phyloP scores from a whole-genome alignment of 108 stramenopile genomes.

The Discostella stelligeroides region DNA sequence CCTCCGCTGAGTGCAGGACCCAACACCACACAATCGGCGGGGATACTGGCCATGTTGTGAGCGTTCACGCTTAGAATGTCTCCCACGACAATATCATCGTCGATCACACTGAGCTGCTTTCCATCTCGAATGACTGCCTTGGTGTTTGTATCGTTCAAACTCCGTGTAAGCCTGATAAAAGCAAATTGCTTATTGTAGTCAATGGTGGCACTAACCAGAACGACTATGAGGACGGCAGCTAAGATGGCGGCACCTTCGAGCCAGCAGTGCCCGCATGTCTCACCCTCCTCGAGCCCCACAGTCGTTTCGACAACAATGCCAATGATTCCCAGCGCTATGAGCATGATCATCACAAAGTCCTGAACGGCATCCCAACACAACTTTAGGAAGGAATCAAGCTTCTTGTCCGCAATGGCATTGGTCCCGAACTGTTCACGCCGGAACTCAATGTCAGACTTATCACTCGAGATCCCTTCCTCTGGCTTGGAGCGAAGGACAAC shows the following conservation, averaged over 20 bases:
- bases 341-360: conserved; percentile 91
- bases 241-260: conserved; percentile 95
- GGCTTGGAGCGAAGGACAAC: conserved; percentile 67
- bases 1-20: conserved; percentile 75
- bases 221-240: conserved; percentile 86
- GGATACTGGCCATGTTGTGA: conserved; percentile 83
- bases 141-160: conserved; percentile 77
- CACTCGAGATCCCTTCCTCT: conserved; percentile 61
- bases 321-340: conserved; percentile 88
- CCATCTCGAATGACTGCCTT: conserved; percentile 89
- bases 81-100: conserved; percentile 96
- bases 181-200: conserved; percentile 96
- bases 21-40: conserved; percentile 94
- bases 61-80: conserved; percentile 93
- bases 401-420: conserved; percentile 74
- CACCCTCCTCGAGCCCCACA: conserved; percentile 63
- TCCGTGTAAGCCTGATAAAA: conserved; percentile 85
- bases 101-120: conserved; percentile 66
- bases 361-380: conserved; percentile 94
- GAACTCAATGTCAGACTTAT: conserved; percentile 62
- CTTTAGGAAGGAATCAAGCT: conserved; percentile 73
- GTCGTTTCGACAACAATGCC: conserved; percentile 80
- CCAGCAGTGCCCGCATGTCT: conserved; percentile 81
- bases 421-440: conserved; percentile 70
- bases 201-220: conserved; percentile 89